Conservation (phyloP, 2,329 filamentous ascomycete species). For the Penicillium sp. region DNA sequence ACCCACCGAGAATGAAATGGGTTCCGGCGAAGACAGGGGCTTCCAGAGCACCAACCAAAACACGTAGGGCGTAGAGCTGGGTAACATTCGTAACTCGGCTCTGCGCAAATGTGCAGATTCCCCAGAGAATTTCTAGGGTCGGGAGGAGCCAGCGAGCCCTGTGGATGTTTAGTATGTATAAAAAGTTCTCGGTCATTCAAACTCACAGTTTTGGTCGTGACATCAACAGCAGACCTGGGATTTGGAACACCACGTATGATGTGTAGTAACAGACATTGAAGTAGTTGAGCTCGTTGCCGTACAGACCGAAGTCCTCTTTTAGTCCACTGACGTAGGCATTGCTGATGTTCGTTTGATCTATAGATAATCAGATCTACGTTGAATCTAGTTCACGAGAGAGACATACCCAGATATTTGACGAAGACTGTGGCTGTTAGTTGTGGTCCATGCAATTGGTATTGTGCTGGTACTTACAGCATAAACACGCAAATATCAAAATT, state of each 20-base stretch:
- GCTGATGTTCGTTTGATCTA: conserved; percentile 36
- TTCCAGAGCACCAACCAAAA: conserved; percentile 38
- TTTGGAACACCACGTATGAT: conserved; percentile 35
- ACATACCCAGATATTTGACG: conserved; percentile 29
- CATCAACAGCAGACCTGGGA: conserved; percentile 32
- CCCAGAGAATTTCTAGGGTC: conserved; percentile 36
- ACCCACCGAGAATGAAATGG: conserved; percentile 33
- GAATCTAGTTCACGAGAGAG: neutral
- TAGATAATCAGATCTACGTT: neutral
- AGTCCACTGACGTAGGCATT: conserved; percentile 38
- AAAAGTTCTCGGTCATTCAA: neutral
- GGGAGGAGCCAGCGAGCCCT: conserved; percentile 35
- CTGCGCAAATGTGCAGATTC: conserved; percentile 38
- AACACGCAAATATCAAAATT: conserved; percentile 33
- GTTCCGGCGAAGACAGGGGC: conserved; percentile 37
- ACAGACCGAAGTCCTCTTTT: conserved; percentile 34
- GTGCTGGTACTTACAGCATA: conserved; percentile 29
- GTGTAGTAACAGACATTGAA: conserved; percentile 35
- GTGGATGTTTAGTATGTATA: neutral
- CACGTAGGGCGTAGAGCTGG: conserved; percentile 38
- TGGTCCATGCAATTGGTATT: neutral
- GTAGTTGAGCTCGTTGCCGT: conserved; percentile 35
- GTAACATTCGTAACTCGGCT: conserved; percentile 33
- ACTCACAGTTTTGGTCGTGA: conserved; percentile 32
- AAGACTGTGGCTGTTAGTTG: conserved; percentile 23